Evolutionary conservation across 257 asterid species (phyloP), one percentile per base, ranked within the genome.

Genomic region (Avicennia marina): DNA sequence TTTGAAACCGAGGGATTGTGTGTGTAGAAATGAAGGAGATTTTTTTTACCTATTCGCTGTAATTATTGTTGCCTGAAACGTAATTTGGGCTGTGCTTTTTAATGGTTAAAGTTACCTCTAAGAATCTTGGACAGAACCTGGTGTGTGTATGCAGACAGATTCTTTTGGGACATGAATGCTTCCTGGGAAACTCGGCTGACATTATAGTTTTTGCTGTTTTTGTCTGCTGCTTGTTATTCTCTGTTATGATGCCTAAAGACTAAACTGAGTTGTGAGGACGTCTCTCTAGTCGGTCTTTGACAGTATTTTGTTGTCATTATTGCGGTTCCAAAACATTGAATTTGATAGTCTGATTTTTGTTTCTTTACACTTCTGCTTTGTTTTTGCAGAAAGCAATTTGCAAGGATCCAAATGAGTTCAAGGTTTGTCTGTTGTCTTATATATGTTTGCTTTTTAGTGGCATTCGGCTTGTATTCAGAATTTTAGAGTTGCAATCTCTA

Each of bases 341-440:
- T 12, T 36, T 36, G 10, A 11, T 36, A 29, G 34, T 7, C 48
- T 75, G 65, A 55, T 68, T 62, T 54, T 64, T 43, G 2, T 13
- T 55, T 42, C 47, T 38, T 57, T 42, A 6, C 38, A 13, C n/a
- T n/a, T n/a, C n/a, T n/a, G n/a, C n/a, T 36, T 62, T 64, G 49
- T 54, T 56, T 64, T 67, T 75, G 75, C 95, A 89, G 97, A 93
- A 70, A 69, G 62, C 97, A 69, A 78, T 93, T 61, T 82, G 81
- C 83, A 86, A 77, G 89, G 97, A 84, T 56, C 87, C 94, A 40
- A 59, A 55, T 48, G 87, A 72, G 34, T 60, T 89, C 31, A 84
- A 82, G 91, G 99, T 91, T 69, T 48, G 93, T 60, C 25, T 66
- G 21, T 55, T 38, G 19, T 25, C 32, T 55, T 53, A 42, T 42